Evolutionary conservation across 2,329 filamentous ascomycete genomes (phyloP).

Genomic region (Knufia petricola): DNA sequence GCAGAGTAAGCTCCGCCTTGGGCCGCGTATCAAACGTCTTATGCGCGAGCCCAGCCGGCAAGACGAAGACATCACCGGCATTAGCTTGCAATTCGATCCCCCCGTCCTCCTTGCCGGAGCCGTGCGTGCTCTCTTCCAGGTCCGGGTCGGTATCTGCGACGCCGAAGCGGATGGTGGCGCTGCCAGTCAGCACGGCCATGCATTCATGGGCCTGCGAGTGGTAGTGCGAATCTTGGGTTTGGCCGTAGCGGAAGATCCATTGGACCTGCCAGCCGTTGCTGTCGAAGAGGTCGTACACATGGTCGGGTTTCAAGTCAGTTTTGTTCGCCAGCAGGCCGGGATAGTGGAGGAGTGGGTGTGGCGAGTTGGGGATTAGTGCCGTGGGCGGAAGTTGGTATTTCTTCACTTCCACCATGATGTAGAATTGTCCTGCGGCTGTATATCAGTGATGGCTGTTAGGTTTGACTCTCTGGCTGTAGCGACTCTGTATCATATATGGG

Average conservation of each 20-base stretch:
- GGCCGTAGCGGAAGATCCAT: constrained; percentile 50
- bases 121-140: constrained; percentile 33
- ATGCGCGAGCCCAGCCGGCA: constrained; percentile 48
- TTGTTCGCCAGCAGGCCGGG: constrained; percentile 26
- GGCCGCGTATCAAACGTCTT: constrained; percentile 43
- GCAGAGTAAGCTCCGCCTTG: constrained; percentile 8
- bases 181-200: constrained; percentile 48
- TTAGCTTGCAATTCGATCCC: constrained; percentile 41
- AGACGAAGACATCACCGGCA: constrained; percentile 49
- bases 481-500: no score
- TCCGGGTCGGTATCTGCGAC: constrained; percentile 40
- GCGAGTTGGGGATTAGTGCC: constrained; percentile 43
- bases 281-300: constrained; percentile 38
- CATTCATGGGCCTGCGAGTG: constrained; percentile 49
- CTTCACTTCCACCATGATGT: constrained; percentile 40
- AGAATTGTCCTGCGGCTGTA: no score
- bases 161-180: constrained; percentile 46
- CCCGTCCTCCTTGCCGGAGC: constrained; percentile 35
- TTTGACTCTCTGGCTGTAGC: no score
- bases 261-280: constrained; percentile 44
- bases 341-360: constrained; percentile 46
- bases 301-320: constrained; percentile 22
- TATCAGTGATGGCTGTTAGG: no score
- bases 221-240: constrained; percentile 48
- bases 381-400: constrained; percentile 35